A percentile compares a stretch with the other conserved stretches of the same genome.
These are phyloP conservation scores for Neoboletus subvelutipes DNA, from an alignment of 768 basidiomycete species.

Conservation along the genomic window DNA sequence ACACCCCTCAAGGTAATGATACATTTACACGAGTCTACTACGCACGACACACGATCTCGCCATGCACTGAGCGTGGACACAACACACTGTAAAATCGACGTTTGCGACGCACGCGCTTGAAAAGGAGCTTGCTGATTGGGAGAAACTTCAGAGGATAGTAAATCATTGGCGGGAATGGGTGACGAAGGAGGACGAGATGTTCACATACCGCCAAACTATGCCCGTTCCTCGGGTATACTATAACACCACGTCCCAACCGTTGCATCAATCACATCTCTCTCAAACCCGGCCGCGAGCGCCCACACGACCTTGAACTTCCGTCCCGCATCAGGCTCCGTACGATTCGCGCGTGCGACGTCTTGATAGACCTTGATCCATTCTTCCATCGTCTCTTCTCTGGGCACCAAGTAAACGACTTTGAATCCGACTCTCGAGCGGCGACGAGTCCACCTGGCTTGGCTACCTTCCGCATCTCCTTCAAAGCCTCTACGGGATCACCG, in stretches of 20 bases:
- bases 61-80: no score
- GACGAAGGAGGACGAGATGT: conserved; percentile 33
- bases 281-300: conserved; percentile 39
- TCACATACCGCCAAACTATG: conserved; percentile 39
- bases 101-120: conserved; percentile 27
- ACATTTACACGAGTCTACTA: conserved; percentile 20
- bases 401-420: conserved; percentile 34
- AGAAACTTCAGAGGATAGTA: conserved; percentile 15
- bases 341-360: conserved; percentile 28
- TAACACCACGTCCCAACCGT: conserved; percentile 38
- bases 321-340: conserved; percentile 42
- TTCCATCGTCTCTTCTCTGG: conserved; percentile 35
- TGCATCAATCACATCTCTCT: conserved; percentile 25
- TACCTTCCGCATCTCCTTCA: conserved; percentile 50
- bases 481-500: conserved; percentile 37
- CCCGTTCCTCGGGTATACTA: conserved; percentile 35
- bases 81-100: conserved; percentile 24
- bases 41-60: conserved; percentile 33
- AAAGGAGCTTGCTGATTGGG: conserved; percentile 21
- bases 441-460: conserved; percentile 46
- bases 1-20: not conserved
- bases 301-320: conserved; percentile 38
- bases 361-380: conserved; percentile 24
- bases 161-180: conserved; percentile 32
- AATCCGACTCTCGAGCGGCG: conserved; percentile 44